A percentile compares a stretch with the other conserved stretches of the same genome.
These are phyloP conservation scores for Claviceps lovelessii DNA, from an alignment of 2,329 filamentous ascomycete genomes.

Conservation along the genomic window DNA sequence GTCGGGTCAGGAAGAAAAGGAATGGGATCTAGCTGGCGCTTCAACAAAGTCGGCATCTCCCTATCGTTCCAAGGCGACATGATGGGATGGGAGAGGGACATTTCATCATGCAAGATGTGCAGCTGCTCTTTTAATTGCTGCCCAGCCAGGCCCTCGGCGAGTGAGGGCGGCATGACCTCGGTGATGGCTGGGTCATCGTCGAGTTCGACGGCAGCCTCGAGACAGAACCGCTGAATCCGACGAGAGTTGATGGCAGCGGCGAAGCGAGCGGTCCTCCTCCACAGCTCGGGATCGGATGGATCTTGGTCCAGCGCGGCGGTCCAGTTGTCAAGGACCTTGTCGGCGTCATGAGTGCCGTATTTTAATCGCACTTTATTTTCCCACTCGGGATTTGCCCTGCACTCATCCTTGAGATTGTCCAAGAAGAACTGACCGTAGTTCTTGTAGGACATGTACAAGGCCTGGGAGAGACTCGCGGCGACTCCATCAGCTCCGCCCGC, in stretches of 20 bases:
- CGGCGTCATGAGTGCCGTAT: slow-evolving; percentile 21
- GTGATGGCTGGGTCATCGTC: slow-evolving; percentile 51
- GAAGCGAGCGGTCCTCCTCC: slow-evolving; percentile 45
- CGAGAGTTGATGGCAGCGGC: slow-evolving; percentile 42
- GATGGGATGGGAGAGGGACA: slow-evolving; percentile 44
- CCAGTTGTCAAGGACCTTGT: slow-evolving; percentile 41
- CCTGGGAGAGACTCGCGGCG: slow-evolving; percentile 71
- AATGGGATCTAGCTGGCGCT: slow-evolving; percentile 45
- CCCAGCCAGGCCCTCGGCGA: slow-evolving; percentile 49
- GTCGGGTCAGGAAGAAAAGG: slow-evolving; percentile 45
- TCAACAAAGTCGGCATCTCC: slow-evolving; percentile 35
- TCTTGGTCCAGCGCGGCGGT: slow-evolving; percentile 47
- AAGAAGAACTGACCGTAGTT: slow-evolving; percentile 86
- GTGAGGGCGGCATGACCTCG: slow-evolving; percentile 47
- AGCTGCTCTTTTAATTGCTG: slow-evolving; percentile 45
- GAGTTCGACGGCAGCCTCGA: slow-evolving; percentile 52
- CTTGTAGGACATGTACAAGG: slow-evolving; percentile 86
- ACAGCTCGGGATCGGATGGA: slow-evolving; percentile 52
- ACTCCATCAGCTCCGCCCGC: slow-evolving; percentile 55
- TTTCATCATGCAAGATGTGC: slow-evolving; percentile 36
- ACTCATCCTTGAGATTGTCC: slow-evolving; percentile 37
- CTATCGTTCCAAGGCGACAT: slow-evolving; percentile 43
- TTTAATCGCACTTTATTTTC: slow-evolving; percentile 13
- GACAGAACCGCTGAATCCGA: slow-evolving; percentile 44
- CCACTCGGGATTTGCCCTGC: slow-evolving; percentile 38